Percentiles rank a stretch among this genome's conserved stretches.
Conservation (phyloP, 495 filamentous ascomycete species). For the Lophium mytilinum region DNA sequence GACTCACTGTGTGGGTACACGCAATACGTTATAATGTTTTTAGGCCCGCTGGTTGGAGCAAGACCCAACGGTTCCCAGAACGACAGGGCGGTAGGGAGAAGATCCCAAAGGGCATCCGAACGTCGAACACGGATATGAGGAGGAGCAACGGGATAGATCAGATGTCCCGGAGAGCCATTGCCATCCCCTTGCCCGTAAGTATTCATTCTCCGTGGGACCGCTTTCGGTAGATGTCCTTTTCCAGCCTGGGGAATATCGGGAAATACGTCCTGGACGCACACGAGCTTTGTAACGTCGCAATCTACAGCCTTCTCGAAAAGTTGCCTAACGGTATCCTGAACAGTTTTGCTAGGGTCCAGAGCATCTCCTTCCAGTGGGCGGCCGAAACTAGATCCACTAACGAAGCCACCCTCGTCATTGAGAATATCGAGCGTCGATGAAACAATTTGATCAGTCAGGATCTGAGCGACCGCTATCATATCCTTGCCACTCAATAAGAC, state of each 20-base stretch:
- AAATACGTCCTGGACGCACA: constrained; percentile 18
- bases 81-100: constrained; percentile 66
- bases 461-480: constrained; percentile 50
- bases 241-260: constrained; percentile 10
- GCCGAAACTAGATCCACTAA: not conserved
- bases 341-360: not conserved
- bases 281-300: constrained; percentile 7
- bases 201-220: constrained; percentile 14
- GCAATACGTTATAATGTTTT: constrained; percentile 72
- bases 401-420: not conserved
- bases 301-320: constrained; percentile 16
- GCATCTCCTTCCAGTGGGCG: not conserved
- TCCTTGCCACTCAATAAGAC: constrained; percentile 29
- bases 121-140: constrained; percentile 74
- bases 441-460: constrained; percentile 53
- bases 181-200: constrained; percentile 2
- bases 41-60: constrained; percentile 65
- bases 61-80: constrained; percentile 93
- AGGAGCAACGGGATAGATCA: constrained; percentile 38
- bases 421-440: constrained; percentile 25
- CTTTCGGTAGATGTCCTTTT: constrained; percentile 16
- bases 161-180: not conserved
- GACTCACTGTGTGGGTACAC: constrained; percentile 61
- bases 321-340: constrained; percentile 3
- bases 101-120: constrained; percentile 61